Base-by-base conservation (phyloP, 805 yeast genomes). In the Spathaspora arborariae region DNA sequence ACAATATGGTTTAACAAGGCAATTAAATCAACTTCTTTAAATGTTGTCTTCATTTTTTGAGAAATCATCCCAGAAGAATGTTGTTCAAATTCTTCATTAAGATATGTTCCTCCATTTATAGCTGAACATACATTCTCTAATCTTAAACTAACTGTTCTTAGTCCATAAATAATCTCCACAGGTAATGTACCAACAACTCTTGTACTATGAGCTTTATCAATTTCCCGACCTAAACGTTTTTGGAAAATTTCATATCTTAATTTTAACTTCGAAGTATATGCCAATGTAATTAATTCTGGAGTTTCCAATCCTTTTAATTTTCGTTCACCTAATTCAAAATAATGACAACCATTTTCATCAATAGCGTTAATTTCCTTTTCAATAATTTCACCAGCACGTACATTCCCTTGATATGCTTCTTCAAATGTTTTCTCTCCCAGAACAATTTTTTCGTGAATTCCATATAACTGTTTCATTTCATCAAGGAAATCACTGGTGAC, bases 231-330 rank as follows among this genome's bases (percentile, higher is more conserved):
- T 20, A 56, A 39, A n/a, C 64, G 51, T 47, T 67, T 63, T 48
- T 63, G 55, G 51, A 62, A 61, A 11, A 70, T 59, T 45, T 78
- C 79, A 64, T 76, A 76, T 54, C 98, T 76, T 2, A 84, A 69
- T 3, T 74, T 75, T 46, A 91, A 68, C 21, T 74, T 70, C 46
- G 73, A 71, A 1, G 98, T 96, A 68, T 84, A 91, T 0, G 82
- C 80, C 41, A 89, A 72, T 20, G 95, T 87, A 13, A 94, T 84
- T 34, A 77, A 76, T 63, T 94, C 99, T 2, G 96, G 96, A 30
- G 90, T 84, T 75, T 94, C 99, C 15, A 94, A 75, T 16, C 99
- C 99, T 63, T 94, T 94, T 59, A 94, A 75, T 63, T 91, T 90
- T 59, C 80, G 83, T 59, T 90, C 96, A 20, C 99, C 99, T 44